Base-by-base conservation (phyloP, 179 eudicot genomes). In the Spinacia oleracea region DNA sequence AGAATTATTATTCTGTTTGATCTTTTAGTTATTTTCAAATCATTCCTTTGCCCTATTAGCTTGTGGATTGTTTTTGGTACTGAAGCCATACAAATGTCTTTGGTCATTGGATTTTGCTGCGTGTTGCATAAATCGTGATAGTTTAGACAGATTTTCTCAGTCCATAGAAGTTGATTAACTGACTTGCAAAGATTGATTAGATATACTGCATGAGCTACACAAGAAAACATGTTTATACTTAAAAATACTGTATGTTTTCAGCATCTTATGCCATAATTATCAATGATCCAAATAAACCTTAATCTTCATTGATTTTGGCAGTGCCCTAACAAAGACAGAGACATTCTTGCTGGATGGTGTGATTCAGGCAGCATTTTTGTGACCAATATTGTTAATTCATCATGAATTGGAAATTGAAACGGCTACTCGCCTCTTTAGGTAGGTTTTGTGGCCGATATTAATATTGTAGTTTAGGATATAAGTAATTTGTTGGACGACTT, bases 321-420 rank as follows among this genome's bases (percentile, higher is more conserved):
- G 92, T 83, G 89, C 77, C 72, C 82, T 16, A 69, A 74, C 76
- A 78, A 77, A 85, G 93, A 89, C 81, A 79, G 78, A 84, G 93
- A 92, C 80, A 78, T 92, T 70, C 55, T 90, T 69, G 97, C 88
- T 16, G 91, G 92, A 68, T 92, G 97, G 97, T 86, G 90, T 56
- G 97, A 90, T 72, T 90, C 92, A 8, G 90, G 93, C 67, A 89
- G 88, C 88, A 81, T 89, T 50, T 91, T 92, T 78, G 87, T 92
- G 35, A 92, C 92, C 31, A 89, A 90, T 58, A 74, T n/a, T n/a
- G n/a, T n/a, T n/a, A n/a, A n/a, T n/a, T n/a, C n/a, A n/a, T n/a
- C n/a, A n/a, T n/a, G n/a, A n/a, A n/a, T n/a, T n/a, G n/a, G n/a
- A n/a, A n/a, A n/a, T n/a, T n/a, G n/a, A n/a, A n/a, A n/a, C n/a